phyloP scores from a whole-genome alignment of 2,329 filamentous ascomycete species.

The Verticillium nubilum region DNA sequence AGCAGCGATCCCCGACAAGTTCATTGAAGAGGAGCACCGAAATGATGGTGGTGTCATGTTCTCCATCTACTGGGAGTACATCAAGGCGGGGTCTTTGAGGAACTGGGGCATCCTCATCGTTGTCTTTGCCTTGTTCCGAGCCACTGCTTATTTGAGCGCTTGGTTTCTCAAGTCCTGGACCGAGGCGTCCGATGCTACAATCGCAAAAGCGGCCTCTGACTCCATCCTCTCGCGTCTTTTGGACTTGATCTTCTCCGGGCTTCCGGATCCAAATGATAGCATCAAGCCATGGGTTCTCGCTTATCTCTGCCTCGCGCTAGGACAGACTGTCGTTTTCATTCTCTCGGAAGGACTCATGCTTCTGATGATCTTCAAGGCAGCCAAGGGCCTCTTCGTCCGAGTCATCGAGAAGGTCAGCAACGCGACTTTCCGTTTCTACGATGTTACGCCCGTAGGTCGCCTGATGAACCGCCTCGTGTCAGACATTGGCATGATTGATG shows the following conservation, averaged over 20 bases:
- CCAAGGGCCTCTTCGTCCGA: constrained; percentile 66
- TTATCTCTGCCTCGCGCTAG: constrained; percentile 61
- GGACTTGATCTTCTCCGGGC: constrained; percentile 29
- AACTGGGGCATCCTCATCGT: constrained; percentile 67
- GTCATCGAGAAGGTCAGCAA: constrained; percentile 70
- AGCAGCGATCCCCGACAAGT: constrained; percentile 62
- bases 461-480: constrained; percentile 90
- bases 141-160: constrained; percentile 59
- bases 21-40: constrained; percentile 72
- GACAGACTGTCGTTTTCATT: constrained; percentile 54
- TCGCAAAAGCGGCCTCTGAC: not conserved
- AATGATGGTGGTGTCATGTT: constrained; percentile 70
- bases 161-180: constrained; percentile 89
- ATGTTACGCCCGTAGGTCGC: constrained; percentile 81
- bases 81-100: constrained; percentile 69
- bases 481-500: constrained; percentile 85
- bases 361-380: constrained; percentile 73
- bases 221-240: constrained; percentile 17
- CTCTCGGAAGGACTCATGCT: constrained; percentile 63
- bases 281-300: constrained; percentile 69
- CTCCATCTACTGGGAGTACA: constrained; percentile 77
- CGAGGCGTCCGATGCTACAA: constrained; percentile 54
- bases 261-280: constrained; percentile 63
- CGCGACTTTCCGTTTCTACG: constrained; percentile 86
- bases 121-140: constrained; percentile 58